Evolutionary conservation across 495 filamentous ascomycete genomes (phyloP), one percentile per base, ranked within the genome.

Genomic region (Trichoderma asperelloides): DNA sequence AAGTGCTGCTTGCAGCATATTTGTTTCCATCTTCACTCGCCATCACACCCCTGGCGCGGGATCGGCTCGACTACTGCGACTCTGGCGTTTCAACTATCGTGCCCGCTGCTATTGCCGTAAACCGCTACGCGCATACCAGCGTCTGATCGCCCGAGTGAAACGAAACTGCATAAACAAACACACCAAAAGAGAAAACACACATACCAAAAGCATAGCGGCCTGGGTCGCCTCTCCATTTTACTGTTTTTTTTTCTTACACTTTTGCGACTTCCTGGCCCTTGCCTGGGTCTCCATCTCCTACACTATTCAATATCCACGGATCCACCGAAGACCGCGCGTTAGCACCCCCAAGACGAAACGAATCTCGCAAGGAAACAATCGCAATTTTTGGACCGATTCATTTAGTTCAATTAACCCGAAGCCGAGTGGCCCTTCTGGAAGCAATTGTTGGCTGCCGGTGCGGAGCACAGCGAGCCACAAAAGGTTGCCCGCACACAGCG

Each of bases 381-480:
- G 3, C 9, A 23, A 30, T 60, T 60, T 27, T 60, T 60, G 27
- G 27, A 30, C 9, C 55, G 25, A 27, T 60, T 60, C 16, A 60
- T 60, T 47, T n/a, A 3, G 43, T 4, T 47, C 6, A 16, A 47
- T 47, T 60, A 12, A 1, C 55, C 55, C 55, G 55, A 60, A 27
- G 55, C 55, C 55, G 55, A 60, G 23, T 60, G 55, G 27, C 23
- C 55, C 55, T 60, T 60, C 23, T 60, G 55, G 55, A 60, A 60
- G 23, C 55, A 11, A 60, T 13, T 60, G 30, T 25, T 60, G n/a
- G 13, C 27, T 18, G 55, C 55, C 25, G 55, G 1, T 30, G 16
- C 49, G 27, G 55, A 11, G 55, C 30, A 25, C 25, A 28, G 55
- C 27, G 23, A 47, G 33, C 33, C 33, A 37, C 33, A 37, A 60